Evolutionary conservation across 305 asterid genomes (phyloP).

Genomic region (Stenogyne calaminthoides): DNA sequence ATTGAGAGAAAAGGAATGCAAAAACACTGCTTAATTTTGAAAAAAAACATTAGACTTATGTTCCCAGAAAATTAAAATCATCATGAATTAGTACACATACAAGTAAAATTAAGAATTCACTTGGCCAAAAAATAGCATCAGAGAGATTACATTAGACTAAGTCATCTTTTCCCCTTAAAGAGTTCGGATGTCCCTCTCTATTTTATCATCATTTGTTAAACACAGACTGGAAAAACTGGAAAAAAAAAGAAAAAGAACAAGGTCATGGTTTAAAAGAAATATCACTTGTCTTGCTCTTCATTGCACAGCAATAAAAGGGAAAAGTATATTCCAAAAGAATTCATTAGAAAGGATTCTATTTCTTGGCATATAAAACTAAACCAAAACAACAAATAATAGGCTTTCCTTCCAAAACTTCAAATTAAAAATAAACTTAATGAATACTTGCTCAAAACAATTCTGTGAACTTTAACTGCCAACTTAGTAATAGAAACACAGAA

Average conservation of each 20-base stretch:
- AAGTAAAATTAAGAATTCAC: neutral
- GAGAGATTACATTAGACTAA: constrained; percentile 4
- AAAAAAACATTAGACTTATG: neutral
- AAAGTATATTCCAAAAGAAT: neutral
- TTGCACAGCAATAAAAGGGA: neutral
- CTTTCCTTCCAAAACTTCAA: neutral
- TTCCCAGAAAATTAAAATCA: neutral
- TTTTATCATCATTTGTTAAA: constrained; percentile 5
- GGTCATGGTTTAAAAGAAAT: neutral
- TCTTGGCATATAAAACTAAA: neutral
- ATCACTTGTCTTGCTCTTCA: neutral
- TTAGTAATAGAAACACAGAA: neutral
- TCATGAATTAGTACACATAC: neutral
- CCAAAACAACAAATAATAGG: neutral
- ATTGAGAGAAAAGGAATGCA: neutral
- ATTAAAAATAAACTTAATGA: neutral
- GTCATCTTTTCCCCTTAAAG: constrained; percentile 34
- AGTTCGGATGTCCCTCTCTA: constrained; percentile 70
- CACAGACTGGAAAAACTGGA: neutral
- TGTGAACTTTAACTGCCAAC: neutral
- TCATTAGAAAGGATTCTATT: neutral
- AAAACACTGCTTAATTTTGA: neutral
- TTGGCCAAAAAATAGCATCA: neutral
- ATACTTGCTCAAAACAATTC: neutral
- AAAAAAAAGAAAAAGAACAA: neutral